phyloP scores from a whole-genome alignment of 1,139 yeast species.

The Schizosaccharomyces versatilis region DNA sequence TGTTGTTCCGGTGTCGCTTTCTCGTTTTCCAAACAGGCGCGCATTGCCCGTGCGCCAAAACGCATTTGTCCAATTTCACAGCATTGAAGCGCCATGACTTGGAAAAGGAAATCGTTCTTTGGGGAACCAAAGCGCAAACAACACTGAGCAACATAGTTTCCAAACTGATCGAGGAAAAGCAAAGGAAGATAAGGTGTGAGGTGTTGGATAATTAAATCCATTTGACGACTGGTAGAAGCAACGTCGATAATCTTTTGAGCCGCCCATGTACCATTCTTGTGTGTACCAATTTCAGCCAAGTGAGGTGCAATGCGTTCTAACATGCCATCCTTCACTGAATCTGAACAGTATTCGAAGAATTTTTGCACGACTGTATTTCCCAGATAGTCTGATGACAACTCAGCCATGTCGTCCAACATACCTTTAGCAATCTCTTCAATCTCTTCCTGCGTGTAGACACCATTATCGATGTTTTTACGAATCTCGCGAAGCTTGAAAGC shows the following conservation, averaged over 20 bases:
- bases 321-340: slow-evolving; percentile 59
- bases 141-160: slow-evolving; percentile 87
- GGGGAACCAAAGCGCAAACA: slow-evolving; percentile 77
- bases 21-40: slow-evolving; percentile 74
- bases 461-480: slow-evolving; percentile 29
- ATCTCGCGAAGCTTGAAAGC: slow-evolving; percentile 56
- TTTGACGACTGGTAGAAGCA: slow-evolving; percentile 47
- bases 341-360: slow-evolving; percentile 50
- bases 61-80: slow-evolving; percentile 69
- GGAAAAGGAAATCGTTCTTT: slow-evolving; percentile 74
- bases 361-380: slow-evolving; percentile 94
- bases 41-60: slow-evolving; percentile 83
- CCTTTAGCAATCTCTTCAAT: slow-evolving; percentile 66
- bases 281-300: slow-evolving; percentile 79
- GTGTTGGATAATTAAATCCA: slow-evolving; percentile 38
- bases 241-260: slow-evolving; percentile 84
- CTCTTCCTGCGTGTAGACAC: slow-evolving; percentile 27
- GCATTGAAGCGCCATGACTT: slow-evolving; percentile 57
- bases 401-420: slow-evolving; percentile 78
- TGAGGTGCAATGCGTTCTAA: slow-evolving; percentile 56
- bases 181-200: slow-evolving; percentile 68
- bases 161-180: slow-evolving; percentile 83
- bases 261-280: slow-evolving; percentile 98
- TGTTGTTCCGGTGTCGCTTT: slow-evolving; percentile 45
- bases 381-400: slow-evolving; percentile 71